Percentiles rank a stretch among this genome's conserved stretches.
These are phyloP conservation scores for Elsinoe batatas DNA, from an alignment of 2,329 filamentous ascomycete species.

Conservation along the genomic window DNA sequence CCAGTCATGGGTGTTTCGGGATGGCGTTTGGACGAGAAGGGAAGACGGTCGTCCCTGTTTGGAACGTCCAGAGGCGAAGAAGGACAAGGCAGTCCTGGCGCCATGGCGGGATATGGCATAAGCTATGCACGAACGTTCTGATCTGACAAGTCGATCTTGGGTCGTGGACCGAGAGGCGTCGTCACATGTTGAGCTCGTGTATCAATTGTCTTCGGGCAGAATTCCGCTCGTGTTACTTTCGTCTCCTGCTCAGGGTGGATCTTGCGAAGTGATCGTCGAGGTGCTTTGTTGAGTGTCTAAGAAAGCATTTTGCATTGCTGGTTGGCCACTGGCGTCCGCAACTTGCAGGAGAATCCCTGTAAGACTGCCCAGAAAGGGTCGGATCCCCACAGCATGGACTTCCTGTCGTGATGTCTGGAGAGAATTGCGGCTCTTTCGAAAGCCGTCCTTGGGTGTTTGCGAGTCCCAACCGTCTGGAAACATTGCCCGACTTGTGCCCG, in stretches of 20 bases:
- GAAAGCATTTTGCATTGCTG: background rate
- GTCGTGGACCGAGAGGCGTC: background rate
- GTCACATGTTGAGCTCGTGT: background rate
- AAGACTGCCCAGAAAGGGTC: background rate
- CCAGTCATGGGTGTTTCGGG: background rate
- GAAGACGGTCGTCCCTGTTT: conserved; percentile 1
- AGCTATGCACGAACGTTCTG: conserved; percentile 7
- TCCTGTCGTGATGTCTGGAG: background rate
- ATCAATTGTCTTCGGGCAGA: background rate
- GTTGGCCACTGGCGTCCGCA: background rate
- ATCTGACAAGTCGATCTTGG: conserved; percentile 4
- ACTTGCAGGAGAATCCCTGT: conserved; percentile 5
- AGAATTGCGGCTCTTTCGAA: background rate
- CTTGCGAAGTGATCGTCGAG: conserved; percentile 10
- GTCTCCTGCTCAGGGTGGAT: background rate
- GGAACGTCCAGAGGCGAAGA: background rate
- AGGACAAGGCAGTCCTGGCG: background rate
- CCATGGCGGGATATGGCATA: background rate
- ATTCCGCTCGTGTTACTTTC: background rate
- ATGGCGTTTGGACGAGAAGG: background rate
- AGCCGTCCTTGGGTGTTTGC: background rate
- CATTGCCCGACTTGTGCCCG: background rate
- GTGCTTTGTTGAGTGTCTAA: background rate
- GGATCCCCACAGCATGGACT: background rate
- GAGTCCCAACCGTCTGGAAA: conserved; percentile 1